These are phyloP conservation scores for Daedaleopsis nitida DNA, from an alignment of 768 basidiomycete genomes.

Conservation along the genomic window DNA sequence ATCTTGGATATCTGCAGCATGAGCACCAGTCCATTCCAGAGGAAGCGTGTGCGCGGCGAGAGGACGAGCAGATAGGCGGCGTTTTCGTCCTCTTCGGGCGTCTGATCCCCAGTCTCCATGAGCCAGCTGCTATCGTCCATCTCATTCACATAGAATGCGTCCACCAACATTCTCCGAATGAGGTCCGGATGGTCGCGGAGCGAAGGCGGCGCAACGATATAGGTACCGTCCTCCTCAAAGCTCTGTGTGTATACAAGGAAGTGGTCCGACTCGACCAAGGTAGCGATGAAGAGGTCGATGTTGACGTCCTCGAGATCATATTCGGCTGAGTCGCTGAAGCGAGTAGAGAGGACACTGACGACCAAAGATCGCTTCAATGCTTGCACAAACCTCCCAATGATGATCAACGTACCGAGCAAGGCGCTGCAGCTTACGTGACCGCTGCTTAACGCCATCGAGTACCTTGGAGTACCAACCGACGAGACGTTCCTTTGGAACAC, in stretches of 20 bases:
- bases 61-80: conserved; percentile 81
- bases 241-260: conserved; percentile 89
- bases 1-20: conserved; percentile 73
- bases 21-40: conserved; percentile 91
- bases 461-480: conserved; percentile 91
- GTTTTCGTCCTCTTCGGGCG: conserved; percentile 58
- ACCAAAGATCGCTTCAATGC: conserved; percentile 8
- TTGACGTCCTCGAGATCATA: conserved; percentile 77
- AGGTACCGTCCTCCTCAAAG: conserved; percentile 89
- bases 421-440: conserved; percentile 92
- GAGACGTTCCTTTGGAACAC: conserved; percentile 81
- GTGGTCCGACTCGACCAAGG: conserved; percentile 83
- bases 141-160: conserved; percentile 83
- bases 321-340: conserved; percentile 93
- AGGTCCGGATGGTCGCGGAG: conserved; percentile 76
- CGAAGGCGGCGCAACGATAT: conserved; percentile 80
- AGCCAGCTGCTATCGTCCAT: conserved; percentile 49
- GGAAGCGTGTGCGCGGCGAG: conserved; percentile 82
- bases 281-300: conserved; percentile 77
- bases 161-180: conserved; percentile 78
- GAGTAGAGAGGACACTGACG: conserved; percentile 69
- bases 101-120: conserved; percentile 42
- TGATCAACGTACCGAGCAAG: conserved; percentile 71
- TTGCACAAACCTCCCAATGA: not conserved
- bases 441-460: conserved; percentile 85